Conservation (phyloP, 2,329 filamentous ascomycete genomes). For the Pseudocercospora pini-densiflorae region DNA sequence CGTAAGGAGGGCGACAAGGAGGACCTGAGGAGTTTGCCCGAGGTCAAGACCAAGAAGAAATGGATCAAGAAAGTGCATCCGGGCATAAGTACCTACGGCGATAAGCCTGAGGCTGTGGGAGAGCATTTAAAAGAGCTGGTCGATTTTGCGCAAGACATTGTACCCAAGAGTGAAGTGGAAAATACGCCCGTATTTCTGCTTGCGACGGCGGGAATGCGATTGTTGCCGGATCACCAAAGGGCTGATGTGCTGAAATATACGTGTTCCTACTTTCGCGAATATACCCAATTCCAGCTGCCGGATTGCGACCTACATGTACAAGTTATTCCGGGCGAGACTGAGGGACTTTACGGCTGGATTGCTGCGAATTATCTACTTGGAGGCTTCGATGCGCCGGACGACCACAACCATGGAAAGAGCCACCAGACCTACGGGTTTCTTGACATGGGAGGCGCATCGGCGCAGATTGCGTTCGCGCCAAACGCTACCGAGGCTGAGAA, state of each 20-base stretch:
- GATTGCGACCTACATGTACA: constrained; percentile 89
- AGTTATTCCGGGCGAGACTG: constrained; percentile 93
- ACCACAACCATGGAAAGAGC: constrained; percentile 79
- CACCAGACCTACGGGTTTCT: constrained; percentile 97
- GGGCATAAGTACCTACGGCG: constrained; percentile 86
- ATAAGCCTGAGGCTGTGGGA: constrained; percentile 75
- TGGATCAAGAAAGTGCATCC: constrained; percentile 96
- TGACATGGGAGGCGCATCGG: constrained; percentile 97
- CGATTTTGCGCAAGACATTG: constrained; percentile 76
- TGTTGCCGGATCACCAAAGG: constrained; percentile 76
- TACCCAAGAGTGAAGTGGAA: constrained; percentile 75
- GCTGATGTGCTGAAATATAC: constrained; percentile 74
- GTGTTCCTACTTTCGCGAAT: constrained; percentile 77
- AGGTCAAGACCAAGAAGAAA: constrained; percentile 79
- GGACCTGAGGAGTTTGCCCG: constrained; percentile 72
- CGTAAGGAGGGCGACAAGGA: constrained; percentile 63
- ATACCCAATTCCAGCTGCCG: constrained; percentile 82
- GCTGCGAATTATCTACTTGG: constrained; percentile 94
- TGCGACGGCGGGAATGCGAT: constrained; percentile 92
- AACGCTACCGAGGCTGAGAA: constrained; percentile 88
- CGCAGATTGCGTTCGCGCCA: constrained; percentile 96
- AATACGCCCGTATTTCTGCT: constrained; percentile 94
- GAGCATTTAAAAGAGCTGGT: constrained; percentile 82
- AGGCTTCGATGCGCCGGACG: constrained; percentile 77
- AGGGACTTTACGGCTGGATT: constrained; percentile 96